Evolutionary conservation across 768 basidiomycete genomes (phyloP).

Genomic region (Pleurotus tuoliensis): DNA sequence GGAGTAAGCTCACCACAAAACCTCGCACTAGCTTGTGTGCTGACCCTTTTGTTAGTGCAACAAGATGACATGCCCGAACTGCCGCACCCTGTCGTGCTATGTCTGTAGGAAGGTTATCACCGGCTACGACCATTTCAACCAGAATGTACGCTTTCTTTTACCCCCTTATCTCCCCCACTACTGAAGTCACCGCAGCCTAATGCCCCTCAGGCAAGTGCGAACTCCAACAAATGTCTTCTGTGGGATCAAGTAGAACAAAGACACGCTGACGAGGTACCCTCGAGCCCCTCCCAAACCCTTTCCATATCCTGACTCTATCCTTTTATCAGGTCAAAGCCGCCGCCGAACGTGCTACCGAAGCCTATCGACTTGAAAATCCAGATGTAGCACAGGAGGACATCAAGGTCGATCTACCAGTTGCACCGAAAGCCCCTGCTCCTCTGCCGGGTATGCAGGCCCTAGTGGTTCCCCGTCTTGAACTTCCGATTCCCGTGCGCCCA

Average conservation of each 20-base stretch:
- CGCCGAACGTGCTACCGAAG: constrained; percentile 59
- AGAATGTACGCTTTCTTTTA: constrained; percentile 30
- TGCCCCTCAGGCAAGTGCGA: constrained; percentile 17
- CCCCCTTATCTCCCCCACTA: not conserved
- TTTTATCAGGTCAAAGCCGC: constrained; percentile 59
- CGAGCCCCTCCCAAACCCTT: not conserved
- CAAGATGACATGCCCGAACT: constrained; percentile 83
- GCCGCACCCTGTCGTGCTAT: constrained; percentile 76
- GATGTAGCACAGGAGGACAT: constrained; percentile 58
- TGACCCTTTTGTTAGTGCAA: constrained; percentile 61
- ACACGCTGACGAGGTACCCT: constrained; percentile 59
- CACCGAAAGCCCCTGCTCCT: constrained; percentile 17
- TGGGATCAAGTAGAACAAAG: constrained; percentile 68
- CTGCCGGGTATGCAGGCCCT: not conserved
- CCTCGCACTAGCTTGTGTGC: not conserved
- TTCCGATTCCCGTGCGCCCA: no score
- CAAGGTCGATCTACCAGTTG: constrained; percentile 59
- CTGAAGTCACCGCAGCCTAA: not conserved
- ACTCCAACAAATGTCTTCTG: constrained; percentile 50
- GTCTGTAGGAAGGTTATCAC: constrained; percentile 69
- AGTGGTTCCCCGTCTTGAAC: no score
- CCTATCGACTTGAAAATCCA: constrained; percentile 56
- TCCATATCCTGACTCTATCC: not conserved
- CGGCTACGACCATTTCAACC: constrained; percentile 75
- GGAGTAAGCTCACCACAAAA: constrained; percentile 48